Evolutionary conservation across 768 basidiomycete genomes (phyloP).

Genomic region (Jaapia argillacea): DNA sequence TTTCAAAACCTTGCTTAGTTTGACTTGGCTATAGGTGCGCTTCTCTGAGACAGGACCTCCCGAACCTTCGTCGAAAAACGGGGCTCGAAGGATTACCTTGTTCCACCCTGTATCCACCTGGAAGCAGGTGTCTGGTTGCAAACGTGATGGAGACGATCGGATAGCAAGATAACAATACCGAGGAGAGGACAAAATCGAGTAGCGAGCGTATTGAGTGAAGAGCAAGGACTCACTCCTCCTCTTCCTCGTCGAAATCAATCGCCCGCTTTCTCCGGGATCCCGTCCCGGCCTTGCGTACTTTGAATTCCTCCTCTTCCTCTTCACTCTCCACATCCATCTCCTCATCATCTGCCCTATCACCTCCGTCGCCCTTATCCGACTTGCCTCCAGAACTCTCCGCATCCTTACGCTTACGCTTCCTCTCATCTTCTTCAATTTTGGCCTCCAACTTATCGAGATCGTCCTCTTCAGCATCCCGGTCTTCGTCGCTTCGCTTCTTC

Average conservation of each 20-base stretch:
- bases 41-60: too few species aligned
- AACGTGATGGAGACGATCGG: too few species aligned
- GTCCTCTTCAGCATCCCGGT: slow-evolving; percentile 38
- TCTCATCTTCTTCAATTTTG: slow-evolving; percentile 45
- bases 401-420: slow-evolving; percentile 36
- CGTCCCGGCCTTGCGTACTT: slow-evolving; percentile 41
- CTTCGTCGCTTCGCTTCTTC: slow-evolving; percentile 27
- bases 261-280: slow-evolving; percentile 46
- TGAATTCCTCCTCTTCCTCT: slow-evolving; percentile 59
- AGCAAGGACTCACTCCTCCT: slow-evolving; percentile 45
- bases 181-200: too few species aligned
- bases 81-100: too few species aligned
- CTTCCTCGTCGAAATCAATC: slow-evolving; percentile 53
- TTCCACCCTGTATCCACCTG: too few species aligned
- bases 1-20: too few species aligned
- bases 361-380: slow-evolving; percentile 15
- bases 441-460: slow-evolving; percentile 68
- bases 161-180: too few species aligned
- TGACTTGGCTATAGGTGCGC: too few species aligned
- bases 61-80: too few species aligned
- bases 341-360: slow-evolving; percentile 26
- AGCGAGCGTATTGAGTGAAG: too few species aligned
- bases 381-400: slow-evolving; percentile 12
- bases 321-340: slow-evolving; percentile 73
- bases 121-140: too few species aligned